A percentile compares a stretch with the other conserved stretches of the same genome.
Evolutionary conservation across 345 rosid species (phyloP).

Genomic region (Brassica carinata): DNA sequence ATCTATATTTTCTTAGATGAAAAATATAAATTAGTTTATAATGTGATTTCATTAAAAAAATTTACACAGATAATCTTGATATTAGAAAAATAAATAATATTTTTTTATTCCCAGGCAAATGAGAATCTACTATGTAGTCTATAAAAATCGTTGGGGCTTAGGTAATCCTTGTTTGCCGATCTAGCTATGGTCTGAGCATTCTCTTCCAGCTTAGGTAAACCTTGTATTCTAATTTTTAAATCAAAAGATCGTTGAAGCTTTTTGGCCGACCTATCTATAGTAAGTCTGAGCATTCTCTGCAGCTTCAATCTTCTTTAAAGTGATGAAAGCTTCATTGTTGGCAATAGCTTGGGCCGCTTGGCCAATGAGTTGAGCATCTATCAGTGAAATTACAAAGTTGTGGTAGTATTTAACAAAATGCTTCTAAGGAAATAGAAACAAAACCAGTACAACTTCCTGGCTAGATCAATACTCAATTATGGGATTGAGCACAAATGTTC

Average conservation of each 20-base stretch:
- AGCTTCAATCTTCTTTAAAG: conserved; percentile 82
- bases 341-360: conserved; percentile 58
- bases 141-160: too few relatives aligned
- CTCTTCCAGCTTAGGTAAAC: too few relatives aligned
- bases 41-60: too few relatives aligned
- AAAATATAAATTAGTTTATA: too few relatives aligned
- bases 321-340: conserved; percentile 76
- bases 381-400: conserved; percentile 40
- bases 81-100: too few relatives aligned
- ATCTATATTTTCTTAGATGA: too few relatives aligned
- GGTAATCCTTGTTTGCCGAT: too few relatives aligned
- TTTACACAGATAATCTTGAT: too few relatives aligned
- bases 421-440: not conserved
- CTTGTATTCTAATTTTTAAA: too few relatives aligned
- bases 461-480: not conserved
- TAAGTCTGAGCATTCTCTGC: conserved; percentile 71
- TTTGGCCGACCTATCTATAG: conserved; percentile 56
- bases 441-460: not conserved
- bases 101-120: not conserved
- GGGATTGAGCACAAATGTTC: too few relatives aligned
- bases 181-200: too few relatives aligned
- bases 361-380: conserved; percentile 89
- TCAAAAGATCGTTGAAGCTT: conserved; percentile 62
- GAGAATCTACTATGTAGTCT: not conserved
- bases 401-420: not conserved